Evolutionary conservation across 2,329 filamentous ascomycete species (phyloP).

Genomic region (Paraconiothyrium brasiliense): DNA sequence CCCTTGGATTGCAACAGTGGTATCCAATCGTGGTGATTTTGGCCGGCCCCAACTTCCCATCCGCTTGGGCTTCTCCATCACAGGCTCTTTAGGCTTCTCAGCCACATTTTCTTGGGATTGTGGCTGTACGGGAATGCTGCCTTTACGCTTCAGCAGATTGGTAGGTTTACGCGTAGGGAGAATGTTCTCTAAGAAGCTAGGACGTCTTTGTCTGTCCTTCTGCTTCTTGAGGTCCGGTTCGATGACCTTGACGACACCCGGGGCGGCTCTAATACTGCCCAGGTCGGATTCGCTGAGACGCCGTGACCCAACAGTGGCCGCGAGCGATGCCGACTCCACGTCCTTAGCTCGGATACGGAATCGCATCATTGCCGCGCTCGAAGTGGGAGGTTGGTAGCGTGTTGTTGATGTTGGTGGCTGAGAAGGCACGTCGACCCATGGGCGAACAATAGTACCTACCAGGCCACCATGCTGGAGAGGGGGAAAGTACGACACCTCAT

Average conservation of each 20-base stretch:
- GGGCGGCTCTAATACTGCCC: constrained; percentile 68
- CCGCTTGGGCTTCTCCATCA: constrained; percentile 48
- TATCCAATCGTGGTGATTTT: constrained; percentile 53
- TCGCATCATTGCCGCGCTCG: constrained; percentile 64
- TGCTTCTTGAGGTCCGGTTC: constrained; percentile 56
- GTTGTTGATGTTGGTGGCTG: constrained; percentile 43
- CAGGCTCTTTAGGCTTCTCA: constrained; percentile 44
- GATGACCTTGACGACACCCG: constrained; percentile 67
- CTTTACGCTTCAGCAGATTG: constrained; percentile 60
- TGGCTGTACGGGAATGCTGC: constrained; percentile 45
- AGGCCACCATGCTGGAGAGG: constrained; percentile 31
- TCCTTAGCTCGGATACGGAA: constrained; percentile 61
- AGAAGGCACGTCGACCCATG: constrained; percentile 60
- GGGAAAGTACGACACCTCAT: constrained; percentile 43
- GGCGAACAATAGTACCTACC: constrained; percentile 44
- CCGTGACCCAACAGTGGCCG: constrained; percentile 76
- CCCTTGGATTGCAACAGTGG: constrained; percentile 52
- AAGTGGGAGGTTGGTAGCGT: constrained; percentile 61
- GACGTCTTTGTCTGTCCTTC: constrained; percentile 57
- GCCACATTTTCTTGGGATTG: constrained; percentile 32
- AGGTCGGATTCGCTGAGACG: constrained; percentile 70
- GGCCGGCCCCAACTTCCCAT: constrained; percentile 54
- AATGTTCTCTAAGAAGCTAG: constrained; percentile 62
- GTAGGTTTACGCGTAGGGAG: constrained; percentile 54
- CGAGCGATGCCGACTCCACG: constrained; percentile 63